A percentile compares a stretch with the other conserved stretches of the same genome.
Conservation (phyloP, 1,139 yeast species). For the Pichia norvegensis region DNA sequence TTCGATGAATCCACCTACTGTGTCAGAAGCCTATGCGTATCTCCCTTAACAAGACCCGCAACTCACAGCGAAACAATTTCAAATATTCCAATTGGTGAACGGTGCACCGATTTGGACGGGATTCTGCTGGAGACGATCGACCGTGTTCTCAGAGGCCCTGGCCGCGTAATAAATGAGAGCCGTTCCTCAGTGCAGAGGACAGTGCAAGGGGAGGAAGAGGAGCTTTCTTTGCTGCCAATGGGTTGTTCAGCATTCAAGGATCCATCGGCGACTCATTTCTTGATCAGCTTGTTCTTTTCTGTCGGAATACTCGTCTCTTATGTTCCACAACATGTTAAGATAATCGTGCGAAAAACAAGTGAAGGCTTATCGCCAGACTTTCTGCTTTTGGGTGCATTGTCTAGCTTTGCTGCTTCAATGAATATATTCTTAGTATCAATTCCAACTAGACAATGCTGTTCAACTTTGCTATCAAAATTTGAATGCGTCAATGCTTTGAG, state of each 20-base stretch:
- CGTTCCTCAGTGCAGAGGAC: too few relatives aligned
- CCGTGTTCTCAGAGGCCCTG: background rate
- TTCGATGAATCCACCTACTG: background rate
- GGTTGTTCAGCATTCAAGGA: slow-evolving; percentile 38
- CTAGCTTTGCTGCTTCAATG: slow-evolving; percentile 62
- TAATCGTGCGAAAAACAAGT: slow-evolving; percentile 52
- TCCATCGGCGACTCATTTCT: slow-evolving; percentile 41
- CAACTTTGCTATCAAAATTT: slow-evolving; percentile 34
- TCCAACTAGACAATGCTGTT: slow-evolving; percentile 48
- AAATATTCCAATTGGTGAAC: slow-evolving; percentile 1
- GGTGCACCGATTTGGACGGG: background rate
- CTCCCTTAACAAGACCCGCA: background rate
- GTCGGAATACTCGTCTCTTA: slow-evolving; percentile 69
- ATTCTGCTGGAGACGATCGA: background rate
- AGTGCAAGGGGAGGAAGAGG: too few relatives aligned
- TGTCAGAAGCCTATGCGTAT: background rate
- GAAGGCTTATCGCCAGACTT: slow-evolving; percentile 77
- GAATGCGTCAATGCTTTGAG: slow-evolving; percentile 66
- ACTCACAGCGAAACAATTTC: background rate
- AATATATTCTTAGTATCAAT: slow-evolving; percentile 59
- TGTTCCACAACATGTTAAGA: slow-evolving; percentile 65
- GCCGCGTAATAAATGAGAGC: too few relatives aligned
- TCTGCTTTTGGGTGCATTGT: slow-evolving; percentile 62
- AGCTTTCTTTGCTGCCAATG: background rate
- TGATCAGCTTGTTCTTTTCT: slow-evolving; percentile 46